phyloP scores from a whole-genome alignment of 2,329 filamentous ascomycete species.

The Paecilomyces sp. region DNA sequence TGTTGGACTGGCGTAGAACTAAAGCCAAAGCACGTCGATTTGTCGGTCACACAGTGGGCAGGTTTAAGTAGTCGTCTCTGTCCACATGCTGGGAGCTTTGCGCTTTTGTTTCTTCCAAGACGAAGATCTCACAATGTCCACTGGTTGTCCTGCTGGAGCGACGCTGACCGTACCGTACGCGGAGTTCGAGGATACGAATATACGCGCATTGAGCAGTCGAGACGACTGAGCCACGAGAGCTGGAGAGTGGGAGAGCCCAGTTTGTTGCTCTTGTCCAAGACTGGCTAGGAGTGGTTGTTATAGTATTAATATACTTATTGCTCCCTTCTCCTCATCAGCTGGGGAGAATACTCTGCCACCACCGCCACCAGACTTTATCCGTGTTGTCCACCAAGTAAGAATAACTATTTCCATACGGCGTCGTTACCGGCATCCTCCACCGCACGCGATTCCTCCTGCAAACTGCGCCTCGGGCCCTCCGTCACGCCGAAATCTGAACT shows the following conservation, averaged over 20 bases:
- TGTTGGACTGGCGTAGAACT: not conserved
- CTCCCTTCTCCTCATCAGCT: not conserved
- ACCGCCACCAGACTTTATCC: not conserved
- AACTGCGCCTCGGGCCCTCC: not conserved
- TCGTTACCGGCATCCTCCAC: not conserved
- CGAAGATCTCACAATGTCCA: not conserved
- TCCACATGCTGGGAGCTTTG: not conserved
- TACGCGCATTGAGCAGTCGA: not conserved
- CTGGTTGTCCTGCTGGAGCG: not conserved
- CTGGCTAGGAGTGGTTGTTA: too few relatives aligned
- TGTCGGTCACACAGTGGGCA: not conserved
- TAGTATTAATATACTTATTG: too few relatives aligned
- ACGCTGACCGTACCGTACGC: not conserved
- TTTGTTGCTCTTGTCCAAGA: too few relatives aligned
- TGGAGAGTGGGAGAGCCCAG: not conserved
- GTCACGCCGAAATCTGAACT: not conserved
- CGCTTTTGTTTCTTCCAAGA: not conserved
- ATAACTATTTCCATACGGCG: not conserved
- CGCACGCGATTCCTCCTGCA: not conserved
- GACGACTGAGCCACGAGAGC: not conserved
- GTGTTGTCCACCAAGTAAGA: not conserved
- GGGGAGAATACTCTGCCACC: not conserved
- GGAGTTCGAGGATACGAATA: not conserved
- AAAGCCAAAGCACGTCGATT: not conserved
- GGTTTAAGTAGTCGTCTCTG: not conserved